phyloP scores from a whole-genome alignment of 495 filamentous ascomycete species.

The Aspergillus cristatus region DNA sequence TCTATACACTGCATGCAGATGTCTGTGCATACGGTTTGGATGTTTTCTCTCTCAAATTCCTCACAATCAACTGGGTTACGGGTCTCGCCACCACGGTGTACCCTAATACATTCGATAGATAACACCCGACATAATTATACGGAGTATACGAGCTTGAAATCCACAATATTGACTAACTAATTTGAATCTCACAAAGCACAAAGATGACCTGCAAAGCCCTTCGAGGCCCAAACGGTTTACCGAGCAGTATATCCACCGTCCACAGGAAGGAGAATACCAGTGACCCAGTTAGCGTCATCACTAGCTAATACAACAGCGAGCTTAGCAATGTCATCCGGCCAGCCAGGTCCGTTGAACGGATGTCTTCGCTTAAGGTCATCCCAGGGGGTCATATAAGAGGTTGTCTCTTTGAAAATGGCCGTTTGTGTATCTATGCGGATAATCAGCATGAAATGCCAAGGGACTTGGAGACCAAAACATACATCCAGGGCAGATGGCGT shows the following conservation, averaged over 20 bases:
- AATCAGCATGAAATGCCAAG: background rate
- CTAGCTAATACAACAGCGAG: conserved; percentile 43
- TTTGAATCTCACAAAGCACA: no score
- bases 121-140: no score
- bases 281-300: conserved; percentile 39
- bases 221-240: no score
- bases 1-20: no score
- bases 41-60: no score
- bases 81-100: no score
- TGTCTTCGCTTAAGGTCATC: conserved; percentile 20
- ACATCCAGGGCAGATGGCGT: conserved; percentile 49
- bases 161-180: no score
- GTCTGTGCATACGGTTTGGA: no score
- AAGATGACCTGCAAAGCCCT: no score
- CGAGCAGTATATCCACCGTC: conserved; percentile 43
- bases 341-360: conserved; percentile 34
- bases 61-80: no score
- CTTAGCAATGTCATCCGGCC: conserved; percentile 38
- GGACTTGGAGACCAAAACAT: conserved; percentile 10
- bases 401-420: conserved; percentile 20
- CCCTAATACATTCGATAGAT: no score
- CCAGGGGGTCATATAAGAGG: conserved; percentile 10
- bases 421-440: conserved; percentile 19
- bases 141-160: no score
- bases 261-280: conserved; percentile 35